Percentiles rank a stretch among this genome's conserved stretches.
These are phyloP conservation scores for Colletotrichum neosansevieriae DNA, from an alignment of 2,329 filamentous ascomycete species.

Conservation along the genomic window DNA sequence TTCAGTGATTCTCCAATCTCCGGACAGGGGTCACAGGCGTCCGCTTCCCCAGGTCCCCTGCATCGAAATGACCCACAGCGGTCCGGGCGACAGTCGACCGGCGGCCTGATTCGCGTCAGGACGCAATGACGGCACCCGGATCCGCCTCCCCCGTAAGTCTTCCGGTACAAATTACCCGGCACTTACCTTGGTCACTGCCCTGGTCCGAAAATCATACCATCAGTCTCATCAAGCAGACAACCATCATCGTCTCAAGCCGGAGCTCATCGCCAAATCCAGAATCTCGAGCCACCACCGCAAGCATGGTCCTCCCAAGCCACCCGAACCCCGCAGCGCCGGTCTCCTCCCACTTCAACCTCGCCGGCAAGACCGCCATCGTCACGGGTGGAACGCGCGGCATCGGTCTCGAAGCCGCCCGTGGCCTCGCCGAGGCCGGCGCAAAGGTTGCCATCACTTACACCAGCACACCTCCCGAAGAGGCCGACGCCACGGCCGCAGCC, in stretches of 20 bases:
- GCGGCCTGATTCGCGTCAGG: conserved; percentile 11
- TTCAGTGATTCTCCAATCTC: background rate
- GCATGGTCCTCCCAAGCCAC: conserved; percentile 34
- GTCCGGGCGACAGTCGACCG: conserved; percentile 24
- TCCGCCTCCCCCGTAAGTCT: background rate
- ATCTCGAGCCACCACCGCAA: background rate
- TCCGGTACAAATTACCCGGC: conserved; percentile 28
- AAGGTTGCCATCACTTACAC: conserved; percentile 36
- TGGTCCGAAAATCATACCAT: conserved; percentile 5
- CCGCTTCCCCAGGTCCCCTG: conserved; percentile 28
- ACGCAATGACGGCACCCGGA: background rate
- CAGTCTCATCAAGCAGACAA: background rate
- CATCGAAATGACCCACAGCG: conserved; percentile 22
- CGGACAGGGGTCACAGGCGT: conserved; percentile 11
- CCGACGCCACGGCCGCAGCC: conserved; percentile 26
- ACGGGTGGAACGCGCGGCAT: conserved; percentile 36
- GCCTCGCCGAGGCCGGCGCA: conserved; percentile 31
- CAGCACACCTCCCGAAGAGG: conserved; percentile 35
- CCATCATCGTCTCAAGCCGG: background rate
- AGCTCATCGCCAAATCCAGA: background rate
- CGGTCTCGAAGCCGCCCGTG: conserved; percentile 29
- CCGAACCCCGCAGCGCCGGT: conserved; percentile 30
- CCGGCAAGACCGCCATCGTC: conserved; percentile 37
- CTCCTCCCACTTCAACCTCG: conserved; percentile 35
- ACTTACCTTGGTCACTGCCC: conserved; percentile 7